Evolutionary conservation across 208 protist genomes (phyloP).

Genomic region (Ichthyophonus hoferi): DNA sequence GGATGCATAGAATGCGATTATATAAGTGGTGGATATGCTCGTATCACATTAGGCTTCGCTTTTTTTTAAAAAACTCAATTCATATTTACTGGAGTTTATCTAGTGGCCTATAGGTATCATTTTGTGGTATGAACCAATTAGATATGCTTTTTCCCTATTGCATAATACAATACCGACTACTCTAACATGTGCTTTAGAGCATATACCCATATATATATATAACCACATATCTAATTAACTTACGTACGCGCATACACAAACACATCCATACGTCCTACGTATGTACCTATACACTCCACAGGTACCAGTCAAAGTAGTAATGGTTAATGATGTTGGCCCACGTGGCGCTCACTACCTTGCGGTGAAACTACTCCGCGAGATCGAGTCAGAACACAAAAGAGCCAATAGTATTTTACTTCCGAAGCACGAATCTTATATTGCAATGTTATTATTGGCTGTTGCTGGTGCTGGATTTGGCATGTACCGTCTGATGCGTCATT

Average conservation of each 20-base stretch:
- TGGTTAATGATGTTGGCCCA: constrained; percentile 6
- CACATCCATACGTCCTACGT: not conserved
- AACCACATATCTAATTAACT: too few species aligned
- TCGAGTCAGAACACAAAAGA: not conserved
- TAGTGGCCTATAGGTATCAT: too few species aligned
- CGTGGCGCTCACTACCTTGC: constrained; percentile 22
- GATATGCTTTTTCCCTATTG: too few species aligned
- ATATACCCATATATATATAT: too few species aligned
- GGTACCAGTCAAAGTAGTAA: constrained; percentile 32
- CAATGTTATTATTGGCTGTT: not conserved
- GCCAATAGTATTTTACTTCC: not conserved
- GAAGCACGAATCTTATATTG: not conserved
- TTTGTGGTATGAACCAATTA: too few species aligned
- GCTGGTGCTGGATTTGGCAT: not conserved
- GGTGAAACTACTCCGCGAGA: not conserved
- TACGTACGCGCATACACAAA: not conserved
- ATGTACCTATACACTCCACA: not conserved
- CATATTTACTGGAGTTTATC: too few species aligned
- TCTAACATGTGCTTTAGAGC: too few species aligned
- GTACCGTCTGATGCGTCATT: not conserved
- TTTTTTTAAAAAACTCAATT: too few species aligned
- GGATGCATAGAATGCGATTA: too few species aligned
- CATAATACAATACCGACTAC: too few species aligned
- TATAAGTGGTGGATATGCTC: too few species aligned
- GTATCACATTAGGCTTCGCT: too few species aligned